phyloP scores from a whole-genome alignment of 495 filamentous ascomycete species.

The Immersiella caudata region DNA sequence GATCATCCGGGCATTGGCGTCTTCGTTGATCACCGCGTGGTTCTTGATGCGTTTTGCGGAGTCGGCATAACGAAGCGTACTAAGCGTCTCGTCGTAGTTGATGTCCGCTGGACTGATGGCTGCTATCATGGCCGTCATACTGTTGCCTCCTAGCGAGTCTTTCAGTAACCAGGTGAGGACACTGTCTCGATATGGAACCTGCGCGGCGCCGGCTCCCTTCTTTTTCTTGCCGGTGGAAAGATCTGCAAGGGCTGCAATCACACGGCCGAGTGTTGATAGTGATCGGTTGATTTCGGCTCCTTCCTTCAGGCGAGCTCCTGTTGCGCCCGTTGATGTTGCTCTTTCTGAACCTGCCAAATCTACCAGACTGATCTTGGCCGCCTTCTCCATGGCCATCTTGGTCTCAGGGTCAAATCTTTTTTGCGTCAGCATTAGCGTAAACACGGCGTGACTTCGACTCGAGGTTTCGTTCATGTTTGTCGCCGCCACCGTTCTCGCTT shows the following conservation, averaged over 20 bases:
- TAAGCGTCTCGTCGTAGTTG: constrained; percentile 97
- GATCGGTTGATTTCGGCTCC: constrained; percentile 99
- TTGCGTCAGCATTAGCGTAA: constrained; percentile 93
- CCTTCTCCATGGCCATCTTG: constrained; percentile 95
- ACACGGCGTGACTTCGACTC: constrained; percentile 96
- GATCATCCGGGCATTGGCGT: constrained; percentile 98
- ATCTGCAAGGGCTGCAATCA: constrained; percentile 96
- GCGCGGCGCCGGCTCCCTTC: constrained; percentile 61
- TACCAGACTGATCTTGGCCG: constrained; percentile 95
- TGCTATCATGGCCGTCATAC: constrained; percentile 99
- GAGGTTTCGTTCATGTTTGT: constrained; percentile 99
- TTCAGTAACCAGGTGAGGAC: constrained; percentile 96
- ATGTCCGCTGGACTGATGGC: constrained; percentile 98
- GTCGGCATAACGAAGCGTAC: constrained; percentile 94
- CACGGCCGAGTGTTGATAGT: constrained; percentile 93
- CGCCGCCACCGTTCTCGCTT: constrained; percentile 94
- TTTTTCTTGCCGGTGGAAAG: constrained; percentile 86
- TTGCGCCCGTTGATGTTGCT: constrained; percentile 93
- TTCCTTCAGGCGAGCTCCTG: constrained; percentile 94
- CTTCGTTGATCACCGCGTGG: constrained; percentile 98
- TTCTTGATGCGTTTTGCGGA: constrained; percentile 99
- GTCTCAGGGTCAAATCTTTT: constrained; percentile 92
- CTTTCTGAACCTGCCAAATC: constrained; percentile 98
- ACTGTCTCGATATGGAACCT: constrained; percentile 97
- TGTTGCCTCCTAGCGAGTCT: constrained; percentile 97